Percentiles rank a stretch among this genome's conserved stretches.
These are phyloP conservation scores for Suillus luteus DNA, from an alignment of 768 basidiomycete genomes.

Conservation along the genomic window DNA sequence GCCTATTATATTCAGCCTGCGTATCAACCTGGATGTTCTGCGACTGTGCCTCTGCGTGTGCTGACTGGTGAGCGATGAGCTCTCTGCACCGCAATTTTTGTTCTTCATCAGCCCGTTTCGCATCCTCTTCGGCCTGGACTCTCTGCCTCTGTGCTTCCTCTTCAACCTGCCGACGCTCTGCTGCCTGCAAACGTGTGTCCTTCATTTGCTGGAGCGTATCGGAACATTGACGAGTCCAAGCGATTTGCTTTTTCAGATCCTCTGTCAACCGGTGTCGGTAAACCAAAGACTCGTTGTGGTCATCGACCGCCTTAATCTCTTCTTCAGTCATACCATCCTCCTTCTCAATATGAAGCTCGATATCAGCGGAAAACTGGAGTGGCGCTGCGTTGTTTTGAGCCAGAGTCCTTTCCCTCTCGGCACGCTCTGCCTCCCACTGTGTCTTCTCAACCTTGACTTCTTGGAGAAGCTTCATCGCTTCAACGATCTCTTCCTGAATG, in stretches of 20 bases:
- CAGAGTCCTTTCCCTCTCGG: neutral
- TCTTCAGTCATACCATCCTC: conserved; percentile 27
- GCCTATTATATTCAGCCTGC: conserved; percentile 13
- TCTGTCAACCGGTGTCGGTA: conserved; percentile 12
- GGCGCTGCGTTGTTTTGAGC: neutral
- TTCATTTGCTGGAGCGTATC: conserved; percentile 24
- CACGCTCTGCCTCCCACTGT: conserved; percentile 7
- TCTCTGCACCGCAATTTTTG: conserved; percentile 15
- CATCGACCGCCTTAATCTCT: conserved; percentile 14
- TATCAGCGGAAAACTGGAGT: neutral
- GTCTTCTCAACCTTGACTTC: conserved; percentile 15
- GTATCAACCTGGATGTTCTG: conserved; percentile 4
- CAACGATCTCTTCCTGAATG: conserved; percentile 22
- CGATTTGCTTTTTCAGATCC: conserved; percentile 18
- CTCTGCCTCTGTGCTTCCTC: conserved; percentile 22
- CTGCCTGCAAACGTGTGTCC: conserved; percentile 26
- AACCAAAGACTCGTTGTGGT: conserved; percentile 16
- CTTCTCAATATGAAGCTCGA: conserved; percentile 8
- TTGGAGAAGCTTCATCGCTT: conserved; percentile 22
- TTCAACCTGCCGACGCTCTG: conserved; percentile 15
- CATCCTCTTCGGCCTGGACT: conserved; percentile 15
- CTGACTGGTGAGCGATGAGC: conserved; percentile 17
- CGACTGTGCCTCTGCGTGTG: conserved; percentile 13
- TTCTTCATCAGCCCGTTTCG: conserved; percentile 15
- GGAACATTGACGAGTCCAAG: conserved; percentile 5